Evolutionary conservation across 176 grass and related monocot species (phyloP), one percentile per base, ranked within the genome.

Genomic region (Ensete ventricosum): DNA sequence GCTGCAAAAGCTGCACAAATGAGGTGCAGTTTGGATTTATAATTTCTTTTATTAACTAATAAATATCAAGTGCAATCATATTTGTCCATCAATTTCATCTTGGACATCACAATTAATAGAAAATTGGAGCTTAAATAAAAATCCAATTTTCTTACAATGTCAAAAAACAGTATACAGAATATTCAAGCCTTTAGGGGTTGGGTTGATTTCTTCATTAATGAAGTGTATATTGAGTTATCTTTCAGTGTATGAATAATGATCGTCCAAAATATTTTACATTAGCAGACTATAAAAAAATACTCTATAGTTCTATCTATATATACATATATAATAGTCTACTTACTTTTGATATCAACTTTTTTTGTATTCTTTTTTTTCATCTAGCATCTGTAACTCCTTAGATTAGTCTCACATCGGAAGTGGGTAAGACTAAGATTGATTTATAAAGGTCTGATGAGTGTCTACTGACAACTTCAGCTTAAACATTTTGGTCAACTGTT

Each of bases 1-100:
- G 95, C 95, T 89, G 90, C 95, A 74, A 86, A 85, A 82, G 86
- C 95, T 89, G 95, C 95, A 0, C 69, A 89, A 79, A 98, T 98
- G 83, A 90, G 95, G 95, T 98, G 11, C 6, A 25, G 26, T 54
- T 53, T 73, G 17, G 1, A 53, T 73, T 22, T 8, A 10, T 73
- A 14, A 6, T 51, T 52, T 71, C 10, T 49, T n/a, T 52, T 9
- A 5, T 71, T 62, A 0, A 2, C 51, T 73, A 53, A 24, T 2
- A 21, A 24, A 53, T 73, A 53, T 53, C 16, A 53, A 24, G 16
- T 60, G 29, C 65, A 34, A 26, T 65, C 63, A 29, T 14, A 50
- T 70, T 70, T 5, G 0, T 20, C 17, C 16, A 51, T 70, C 43
- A 20, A 50, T 70, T 51, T 70, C 48, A 3, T 70, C 14, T 14